phyloP scores from a whole-genome alignment of 2,329 filamentous ascomycete genomes.

The Alternaria longipes region DNA sequence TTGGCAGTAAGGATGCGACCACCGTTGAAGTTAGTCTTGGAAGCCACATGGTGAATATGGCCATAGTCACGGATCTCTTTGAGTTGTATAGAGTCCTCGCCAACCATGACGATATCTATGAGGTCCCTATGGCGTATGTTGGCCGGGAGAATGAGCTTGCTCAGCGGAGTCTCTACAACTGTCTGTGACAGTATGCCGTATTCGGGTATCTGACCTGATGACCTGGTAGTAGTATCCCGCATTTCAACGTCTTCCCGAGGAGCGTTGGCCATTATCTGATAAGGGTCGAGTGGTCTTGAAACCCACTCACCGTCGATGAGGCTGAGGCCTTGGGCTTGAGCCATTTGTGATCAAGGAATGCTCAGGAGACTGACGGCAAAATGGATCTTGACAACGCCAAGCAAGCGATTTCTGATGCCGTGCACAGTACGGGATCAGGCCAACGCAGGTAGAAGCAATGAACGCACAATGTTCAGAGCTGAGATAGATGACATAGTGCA shows the following conservation, averaged over 20 bases:
- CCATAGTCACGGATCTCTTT: slow-evolving; percentile 75
- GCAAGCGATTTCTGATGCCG: slow-evolving; percentile 2
- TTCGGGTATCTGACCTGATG: slow-evolving; percentile 57
- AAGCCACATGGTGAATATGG: slow-evolving; percentile 77
- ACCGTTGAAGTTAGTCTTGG: slow-evolving; percentile 79
- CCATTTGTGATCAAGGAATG: slow-evolving; percentile 29
- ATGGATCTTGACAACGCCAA: slow-evolving; percentile 12
- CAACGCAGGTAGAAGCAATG: slow-evolving; percentile 9
- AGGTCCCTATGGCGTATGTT: slow-evolving; percentile 73
- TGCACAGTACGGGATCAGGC: slow-evolving; percentile 16
- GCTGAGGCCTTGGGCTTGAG: slow-evolving; percentile 38
- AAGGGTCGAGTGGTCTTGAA: slow-evolving; percentile 50
- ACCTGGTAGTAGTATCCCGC: slow-evolving; percentile 37
- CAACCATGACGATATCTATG: slow-evolving; percentile 88
- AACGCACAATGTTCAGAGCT: slow-evolving; percentile 18
- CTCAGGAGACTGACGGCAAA: slow-evolving; percentile 5
- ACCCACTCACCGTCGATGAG: slow-evolving; percentile 48
- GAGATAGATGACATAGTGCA: slow-evolving; percentile 27
- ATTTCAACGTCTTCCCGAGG: slow-evolving; percentile 38
- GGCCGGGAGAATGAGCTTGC: slow-evolving; percentile 81
- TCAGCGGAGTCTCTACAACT: slow-evolving; percentile 76
- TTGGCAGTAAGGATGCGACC: slow-evolving; percentile 77
- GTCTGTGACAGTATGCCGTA: slow-evolving; percentile 83
- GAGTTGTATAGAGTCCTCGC: slow-evolving; percentile 82
- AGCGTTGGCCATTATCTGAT: slow-evolving; percentile 53